Evolutionary conservation across 495 filamentous ascomycete species (phyloP).

Genomic region (Hypoxylon subgilvum): DNA sequence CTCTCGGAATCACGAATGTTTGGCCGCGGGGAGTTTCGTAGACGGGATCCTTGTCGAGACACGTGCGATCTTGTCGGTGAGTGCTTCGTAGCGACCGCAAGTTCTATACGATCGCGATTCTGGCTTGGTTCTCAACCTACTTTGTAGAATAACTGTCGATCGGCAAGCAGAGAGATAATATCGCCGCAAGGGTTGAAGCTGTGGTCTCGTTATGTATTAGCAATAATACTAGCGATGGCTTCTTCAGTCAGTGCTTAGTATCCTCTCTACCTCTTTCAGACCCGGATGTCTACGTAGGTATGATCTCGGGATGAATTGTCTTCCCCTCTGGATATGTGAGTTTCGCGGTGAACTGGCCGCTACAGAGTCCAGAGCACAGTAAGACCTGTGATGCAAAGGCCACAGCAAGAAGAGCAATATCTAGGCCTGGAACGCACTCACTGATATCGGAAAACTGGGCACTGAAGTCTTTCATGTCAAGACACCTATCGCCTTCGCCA

Average conservation of each 20-base stretch:
- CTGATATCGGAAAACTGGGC: constrained; percentile 22
- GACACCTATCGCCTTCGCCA: constrained; percentile 27
- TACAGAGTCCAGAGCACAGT: not conserved
- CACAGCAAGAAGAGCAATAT: not conserved
- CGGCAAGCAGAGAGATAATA: constrained; percentile 40
- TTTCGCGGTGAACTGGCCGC: constrained; percentile 19
- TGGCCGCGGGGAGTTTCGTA: constrained; percentile 39
- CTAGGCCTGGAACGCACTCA: not conserved
- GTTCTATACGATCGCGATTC: no score
- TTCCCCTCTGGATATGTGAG: constrained; percentile 30
- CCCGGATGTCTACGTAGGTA: constrained; percentile 36
- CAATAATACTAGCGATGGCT: constrained; percentile 37
- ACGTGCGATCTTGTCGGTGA: constrained; percentile 50
- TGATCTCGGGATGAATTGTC: constrained; percentile 45
- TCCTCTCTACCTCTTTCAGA: constrained; percentile 29
- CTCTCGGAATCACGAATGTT: constrained; percentile 48
- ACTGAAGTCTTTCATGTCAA: constrained; percentile 25
- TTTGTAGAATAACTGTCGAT: constrained; percentile 23
- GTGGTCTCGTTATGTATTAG: constrained; percentile 39
- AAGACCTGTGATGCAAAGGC: not conserved
- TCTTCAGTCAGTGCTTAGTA: constrained; percentile 40
- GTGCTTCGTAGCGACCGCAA: no score
- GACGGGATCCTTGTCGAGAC: constrained; percentile 48
- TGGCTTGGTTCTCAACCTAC: constrained; percentile 40
- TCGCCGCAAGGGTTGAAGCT: constrained; percentile 35